Percentiles rank a stretch among this genome's conserved stretches.
Evolutionary conservation across 441 rosid species (phyloP).

Genomic region (Viola pubescens): DNA sequence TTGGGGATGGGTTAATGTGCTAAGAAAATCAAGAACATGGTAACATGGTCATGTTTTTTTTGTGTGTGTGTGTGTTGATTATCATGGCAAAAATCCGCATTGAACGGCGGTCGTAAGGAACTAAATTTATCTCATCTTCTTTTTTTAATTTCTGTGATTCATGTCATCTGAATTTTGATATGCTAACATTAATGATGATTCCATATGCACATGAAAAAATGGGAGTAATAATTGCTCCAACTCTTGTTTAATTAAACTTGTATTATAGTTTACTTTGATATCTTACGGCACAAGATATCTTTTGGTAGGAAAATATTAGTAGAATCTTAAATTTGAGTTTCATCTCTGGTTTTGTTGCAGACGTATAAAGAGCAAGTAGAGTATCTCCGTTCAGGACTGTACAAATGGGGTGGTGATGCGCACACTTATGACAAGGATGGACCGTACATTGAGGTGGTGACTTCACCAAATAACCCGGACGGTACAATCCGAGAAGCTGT

Average conservation of each 20-base stretch:
- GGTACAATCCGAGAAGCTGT: conserved; percentile 55
- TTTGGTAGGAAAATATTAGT: neutral
- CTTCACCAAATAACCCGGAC: conserved; percentile 82
- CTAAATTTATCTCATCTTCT: conserved; percentile 4
- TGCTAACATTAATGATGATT: too few species aligned
- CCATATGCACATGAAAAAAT: too few species aligned
- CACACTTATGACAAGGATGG: conserved; percentile 35
- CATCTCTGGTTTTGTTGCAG: conserved; percentile 24
- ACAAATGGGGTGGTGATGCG: conserved; percentile 84
- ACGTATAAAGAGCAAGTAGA: conserved; percentile 46
- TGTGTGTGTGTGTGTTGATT: neutral
- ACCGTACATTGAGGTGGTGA: conserved; percentile 58
- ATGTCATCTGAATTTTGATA: too few species aligned
- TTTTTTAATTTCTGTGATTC: too few species aligned
- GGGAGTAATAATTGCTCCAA: too few species aligned
- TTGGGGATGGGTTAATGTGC: too few species aligned
- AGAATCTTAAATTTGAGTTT: neutral
- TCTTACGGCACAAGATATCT: too few species aligned
- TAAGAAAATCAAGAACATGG: conserved; percentile 1
- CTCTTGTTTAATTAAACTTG: too few species aligned
- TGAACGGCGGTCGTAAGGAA: conserved; percentile 12
- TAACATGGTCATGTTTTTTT: conserved; percentile 49
- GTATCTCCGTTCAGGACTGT: conserved; percentile 41
- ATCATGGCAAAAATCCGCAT: conserved; percentile 9
- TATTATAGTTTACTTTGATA: too few species aligned